Evolutionary conservation across 2,329 filamentous ascomycete species (phyloP), one percentile per base, ranked within the genome.

Genomic region (Epichloe uncinata): DNA sequence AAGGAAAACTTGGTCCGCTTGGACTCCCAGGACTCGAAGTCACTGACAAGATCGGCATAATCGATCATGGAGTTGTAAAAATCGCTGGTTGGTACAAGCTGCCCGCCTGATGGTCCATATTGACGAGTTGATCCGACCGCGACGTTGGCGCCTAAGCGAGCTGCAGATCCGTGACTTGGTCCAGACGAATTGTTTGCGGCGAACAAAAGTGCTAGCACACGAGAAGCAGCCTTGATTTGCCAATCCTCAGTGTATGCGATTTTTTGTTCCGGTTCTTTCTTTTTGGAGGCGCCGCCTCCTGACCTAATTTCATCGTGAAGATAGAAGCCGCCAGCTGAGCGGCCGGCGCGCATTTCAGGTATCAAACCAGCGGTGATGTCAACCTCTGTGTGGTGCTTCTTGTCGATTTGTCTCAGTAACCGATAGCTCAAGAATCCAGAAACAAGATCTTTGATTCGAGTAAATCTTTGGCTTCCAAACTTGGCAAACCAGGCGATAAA

Each of bases 61-160:
- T 96, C 90, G 9, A 95, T 75, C 52, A 95, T 69, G 1, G 85
- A 85, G 60, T 87, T 89, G 66, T 95, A 96, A 61, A 95, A 96
- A 58, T 87, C 82, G 58, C 81, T 91, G 4, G 85, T 87, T 0
- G 87, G 81, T 30, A 95, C 67, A 40, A 90, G 73, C 59, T 87
- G 84, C 0, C 81, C 81, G 55, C 66, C 66, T 52, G 69, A 58
- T 57, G 66, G 59, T 45, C 60, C 58, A n/a, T 55, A 54, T 44
- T 62, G 57, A 38, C 58, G 58, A 8, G 52, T 52, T 8, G 51
- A 53, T 34, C 48, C 49, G 3, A 54, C 50, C 11, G 53, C 53
- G n/a, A 50, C 33, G 38, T 57, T 53, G 34, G 58, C 56, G 45
- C 47, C 45, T 3, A 43, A 6, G 11, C 36, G 45, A 20, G 51